These are phyloP conservation scores for Ophiocordyceps unilateralis DNA, from an alignment of 2,329 filamentous ascomycete species.

Conservation along the genomic window DNA sequence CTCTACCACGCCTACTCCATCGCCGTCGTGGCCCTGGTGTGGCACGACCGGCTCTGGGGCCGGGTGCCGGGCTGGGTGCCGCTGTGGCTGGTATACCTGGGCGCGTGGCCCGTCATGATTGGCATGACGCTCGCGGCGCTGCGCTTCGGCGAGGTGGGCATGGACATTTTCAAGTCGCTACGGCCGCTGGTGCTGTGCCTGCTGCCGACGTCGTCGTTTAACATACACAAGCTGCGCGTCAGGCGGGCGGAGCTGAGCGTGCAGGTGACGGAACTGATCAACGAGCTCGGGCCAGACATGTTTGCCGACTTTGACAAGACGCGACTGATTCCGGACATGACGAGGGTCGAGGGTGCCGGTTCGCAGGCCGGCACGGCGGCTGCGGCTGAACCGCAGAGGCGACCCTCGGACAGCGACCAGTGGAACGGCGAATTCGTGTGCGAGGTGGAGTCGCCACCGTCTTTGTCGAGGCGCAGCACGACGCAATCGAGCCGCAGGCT, in stretches of 20 bases:
- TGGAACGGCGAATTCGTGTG: constrained; percentile 21
- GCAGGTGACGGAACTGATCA: constrained; percentile 82
- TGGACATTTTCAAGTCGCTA: constrained; percentile 95
- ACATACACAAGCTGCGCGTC: constrained; percentile 59
- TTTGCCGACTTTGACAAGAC: constrained; percentile 87
- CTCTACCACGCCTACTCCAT: constrained; percentile 71
- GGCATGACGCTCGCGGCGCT: constrained; percentile 83
- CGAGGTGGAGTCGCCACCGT: constrained; percentile 17
- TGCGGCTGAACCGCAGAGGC: not conserved
- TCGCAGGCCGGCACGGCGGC: constrained; percentile 2
- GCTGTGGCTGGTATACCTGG: constrained; percentile 57
- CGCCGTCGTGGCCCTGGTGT: constrained; percentile 59
- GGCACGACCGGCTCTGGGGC: constrained; percentile 69
- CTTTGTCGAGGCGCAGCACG: constrained; percentile 29
- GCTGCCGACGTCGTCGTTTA: constrained; percentile 69
- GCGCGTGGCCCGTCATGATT: constrained; percentile 67
- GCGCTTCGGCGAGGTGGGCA: constrained; percentile 91
- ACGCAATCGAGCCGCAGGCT: constrained; percentile 35
- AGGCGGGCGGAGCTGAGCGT: constrained; percentile 57
- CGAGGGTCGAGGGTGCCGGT: constrained; percentile 18
- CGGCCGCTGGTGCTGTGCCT: constrained; percentile 74
- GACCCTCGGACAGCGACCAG: constrained; percentile 27
- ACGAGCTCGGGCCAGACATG: constrained; percentile 85
- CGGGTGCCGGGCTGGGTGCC: constrained; percentile 65
- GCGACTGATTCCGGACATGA: constrained; percentile 46